These are phyloP conservation scores for Tolypocladium pustulatum DNA, from an alignment of 2,329 filamentous ascomycete genomes.

Conservation along the genomic window DNA sequence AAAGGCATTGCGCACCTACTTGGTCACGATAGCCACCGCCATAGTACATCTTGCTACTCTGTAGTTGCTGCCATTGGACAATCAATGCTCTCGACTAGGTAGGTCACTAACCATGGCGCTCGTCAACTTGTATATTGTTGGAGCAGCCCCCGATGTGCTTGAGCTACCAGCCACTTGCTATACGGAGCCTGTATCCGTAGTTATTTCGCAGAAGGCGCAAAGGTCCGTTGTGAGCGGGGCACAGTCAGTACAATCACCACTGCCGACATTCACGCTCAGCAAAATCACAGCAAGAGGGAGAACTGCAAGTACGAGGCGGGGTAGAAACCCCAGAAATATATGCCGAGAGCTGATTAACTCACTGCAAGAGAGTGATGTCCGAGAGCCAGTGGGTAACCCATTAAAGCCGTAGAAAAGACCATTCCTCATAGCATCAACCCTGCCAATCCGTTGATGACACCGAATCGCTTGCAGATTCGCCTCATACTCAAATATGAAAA, in stretches of 20 bases:
- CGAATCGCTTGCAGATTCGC: slow-evolving; percentile 20
- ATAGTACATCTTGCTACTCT: background rate
- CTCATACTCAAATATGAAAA: slow-evolving; percentile 11
- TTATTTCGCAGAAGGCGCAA: background rate
- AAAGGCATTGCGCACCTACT: background rate
- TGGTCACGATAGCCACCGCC: background rate
- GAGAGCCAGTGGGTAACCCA: slow-evolving; percentile 10
- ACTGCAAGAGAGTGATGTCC: slow-evolving; percentile 8
- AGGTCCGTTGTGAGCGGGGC: background rate
- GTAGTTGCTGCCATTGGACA: background rate
- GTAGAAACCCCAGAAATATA: background rate
- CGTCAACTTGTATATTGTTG: background rate
- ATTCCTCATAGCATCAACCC: slow-evolving; percentile 15
- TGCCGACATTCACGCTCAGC: background rate
- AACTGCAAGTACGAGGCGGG: background rate
- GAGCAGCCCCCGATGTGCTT: background rate
- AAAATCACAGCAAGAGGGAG: background rate
- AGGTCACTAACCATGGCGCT: background rate
- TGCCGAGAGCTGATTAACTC: background rate
- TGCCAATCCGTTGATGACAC: slow-evolving; percentile 14
- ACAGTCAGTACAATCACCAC: background rate
- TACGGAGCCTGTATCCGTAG: background rate
- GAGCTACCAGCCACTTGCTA: background rate
- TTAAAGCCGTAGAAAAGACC: slow-evolving; percentile 14
- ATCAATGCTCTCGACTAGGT: background rate